Evolutionary conservation across 164 flowering plant species (phyloP), one percentile per base, ranked within the genome.

Genomic region (Chimonanthus salicifolius): DNA sequence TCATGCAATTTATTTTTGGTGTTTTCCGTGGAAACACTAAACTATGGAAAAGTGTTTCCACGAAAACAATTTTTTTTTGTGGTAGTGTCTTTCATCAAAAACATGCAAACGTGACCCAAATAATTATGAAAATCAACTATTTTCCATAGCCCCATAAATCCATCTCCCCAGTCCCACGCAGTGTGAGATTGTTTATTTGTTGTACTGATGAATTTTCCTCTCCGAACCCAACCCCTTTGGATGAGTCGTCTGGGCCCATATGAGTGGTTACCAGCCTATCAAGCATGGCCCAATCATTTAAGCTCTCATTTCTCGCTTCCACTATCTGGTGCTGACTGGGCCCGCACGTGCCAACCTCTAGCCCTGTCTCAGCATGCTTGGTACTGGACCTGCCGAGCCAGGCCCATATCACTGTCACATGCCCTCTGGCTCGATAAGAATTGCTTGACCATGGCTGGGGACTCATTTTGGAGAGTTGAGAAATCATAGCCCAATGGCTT

Each of bases 201-300:
- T 1, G 7, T 50, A 50, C 15, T 33, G 87, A 78, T 1, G 83
- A 71, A 71, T 74, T 82, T 8, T 74, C 78, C 67, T 84, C 85
- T 58, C 64, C 84, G 68, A 76, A 82, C 77, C 85, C 78, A 66
- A 74, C 79, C 47, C 77, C 87, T 72, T 81, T 75, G 16, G 82
- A 69, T 0, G 88, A 71, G 33, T 82, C 81, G 6, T 78, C 83
- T 10, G 78, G 73, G 13, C 80, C 81, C 3, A 74, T 73, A 45
- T 84, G 81, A 21, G 83, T 63, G 47, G 83, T 76, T 15, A 86
- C 87, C 3, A 82, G 72, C 51, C 88, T 76, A 48, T 87, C 87
- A 13, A 89, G 84, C 88, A 88, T 84, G 21, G 62, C 69, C 98
- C 98, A 92, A 2, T 88, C 91, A 74, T 81, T 85, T 67, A 84